Percentiles rank a stretch among this genome's conserved stretches.
These are phyloP conservation scores for Pyrrhoderma noxium DNA, from an alignment of 1,284 basidiomycete genomes.

Conservation along the genomic window DNA sequence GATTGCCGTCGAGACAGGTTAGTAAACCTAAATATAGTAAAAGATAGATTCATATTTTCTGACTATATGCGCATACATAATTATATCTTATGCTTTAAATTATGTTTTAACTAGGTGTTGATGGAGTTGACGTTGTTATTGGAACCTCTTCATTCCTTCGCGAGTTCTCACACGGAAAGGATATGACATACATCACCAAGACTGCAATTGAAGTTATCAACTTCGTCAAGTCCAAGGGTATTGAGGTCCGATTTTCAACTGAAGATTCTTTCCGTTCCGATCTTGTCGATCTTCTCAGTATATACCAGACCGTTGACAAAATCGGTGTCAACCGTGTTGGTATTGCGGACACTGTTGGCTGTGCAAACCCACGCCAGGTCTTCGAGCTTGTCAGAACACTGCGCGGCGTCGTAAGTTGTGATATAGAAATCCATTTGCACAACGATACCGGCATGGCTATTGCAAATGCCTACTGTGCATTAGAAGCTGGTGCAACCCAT, in stretches of 20 bases:
- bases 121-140: constrained; percentile 99
- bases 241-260: constrained; percentile 99
- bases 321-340: constrained; percentile 99
- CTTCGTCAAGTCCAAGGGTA: constrained; percentile 99
- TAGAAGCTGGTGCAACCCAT: constrained; percentile 98
- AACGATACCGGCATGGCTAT: constrained; percentile 98
- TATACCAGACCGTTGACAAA: constrained; percentile 99
- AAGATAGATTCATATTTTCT: neutral
- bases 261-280: constrained; percentile 99
- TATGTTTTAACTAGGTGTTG: constrained; percentile 60
- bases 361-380: constrained; percentile 97
- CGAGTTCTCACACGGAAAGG: constrained; percentile 99
- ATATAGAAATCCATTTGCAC: constrained; percentile 98
- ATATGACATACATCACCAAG: constrained; percentile 99
- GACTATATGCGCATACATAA: constrained; percentile 5
- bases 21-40: constrained; percentile 19
- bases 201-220: constrained; percentile 98
- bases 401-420: constrained; percentile 90
- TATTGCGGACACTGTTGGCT: constrained; percentile 98
- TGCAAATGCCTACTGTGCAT: constrained; percentile 96
- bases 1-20: constrained; percentile 97
- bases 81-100: constrained; percentile 11
- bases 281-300: constrained; percentile 95
- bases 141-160: constrained; percentile 98
- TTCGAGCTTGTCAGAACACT: constrained; percentile 98